Evolutionary conservation across 1,284 basidiomycete species (phyloP), one percentile per base, ranked within the genome.

Genomic region (Melampsora larici-populina): DNA sequence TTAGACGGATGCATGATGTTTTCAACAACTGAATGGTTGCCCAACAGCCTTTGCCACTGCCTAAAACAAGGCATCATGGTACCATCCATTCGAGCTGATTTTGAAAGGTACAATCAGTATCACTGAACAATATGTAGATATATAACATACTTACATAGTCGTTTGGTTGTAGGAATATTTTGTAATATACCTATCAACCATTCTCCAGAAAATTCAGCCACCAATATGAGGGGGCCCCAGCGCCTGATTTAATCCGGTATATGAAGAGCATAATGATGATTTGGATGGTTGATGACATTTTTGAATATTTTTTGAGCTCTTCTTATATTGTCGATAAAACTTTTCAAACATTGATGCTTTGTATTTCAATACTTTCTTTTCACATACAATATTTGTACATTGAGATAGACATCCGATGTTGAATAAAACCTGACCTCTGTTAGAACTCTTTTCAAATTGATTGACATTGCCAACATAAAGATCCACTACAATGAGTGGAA

Each of bases 401-500:
- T 29, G 26, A 26, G 13, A 21, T 29, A 29, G 13, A 21, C 24
- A 62, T 15, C 60, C 24, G 24, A 62, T 62, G 21, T 29, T n/a
- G n/a, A n/a, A n/a, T n/a, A n/a, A n/a, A n/a, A n/a, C n/a, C n/a
- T n/a, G n/a, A n/a, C n/a, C n/a, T 60, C 48, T 43, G 31, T 75
- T 75, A 5, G 72, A 66, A 3, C 15, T 17, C 1, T 31, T 1
- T 4, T 40, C 24, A 3, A 75, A 4, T 11, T 58, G 46, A n/a
- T 36, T 29, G 1, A 67, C 46, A n/a, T n/a, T n/a, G 3, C 55
- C 51, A 1, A 67, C 36, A 46, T 67, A 75, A 29, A 75, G 33
- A 13, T 75, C 73, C 7, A 51, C 24, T 8, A 75, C n/a, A 18
- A 75, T 49, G 13, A 67, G 15, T 6, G 73, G 73, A 13, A 75